Conservation (phyloP, 768 basidiomycete genomes). For the Russula virescens region DNA sequence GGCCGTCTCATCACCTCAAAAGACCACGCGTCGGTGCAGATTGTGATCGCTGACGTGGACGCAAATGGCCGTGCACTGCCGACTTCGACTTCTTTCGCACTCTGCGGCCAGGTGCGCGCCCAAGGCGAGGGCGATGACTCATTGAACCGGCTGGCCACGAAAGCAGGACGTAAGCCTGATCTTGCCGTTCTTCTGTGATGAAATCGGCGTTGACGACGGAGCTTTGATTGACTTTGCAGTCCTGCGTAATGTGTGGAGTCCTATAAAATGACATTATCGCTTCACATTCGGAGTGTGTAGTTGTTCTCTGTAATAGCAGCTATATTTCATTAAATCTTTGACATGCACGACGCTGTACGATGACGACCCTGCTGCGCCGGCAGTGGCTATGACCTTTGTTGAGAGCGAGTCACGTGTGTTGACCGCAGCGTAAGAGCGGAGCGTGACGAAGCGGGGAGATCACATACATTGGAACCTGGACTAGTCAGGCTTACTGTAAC, state of each 20-base stretch:
- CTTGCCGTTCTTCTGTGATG: neutral
- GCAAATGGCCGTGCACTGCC: constrained; percentile 71
- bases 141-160: constrained; percentile 91
- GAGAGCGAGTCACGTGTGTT: neutral
- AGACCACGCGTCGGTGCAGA: constrained; percentile 98
- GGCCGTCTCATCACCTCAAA: constrained; percentile 98
- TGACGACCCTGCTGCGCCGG: too few relatives aligned
- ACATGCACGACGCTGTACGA: too few relatives aligned
- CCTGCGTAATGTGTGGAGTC: constrained; percentile 94
- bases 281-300: constrained; percentile 7
- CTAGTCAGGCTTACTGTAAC: too few relatives aligned
- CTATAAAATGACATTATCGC: constrained; percentile 68
- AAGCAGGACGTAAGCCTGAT: constrained; percentile 78
- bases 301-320: constrained; percentile 10
- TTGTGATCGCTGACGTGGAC: constrained; percentile 93
- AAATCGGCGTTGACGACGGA: neutral
- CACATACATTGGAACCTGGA: too few relatives aligned
- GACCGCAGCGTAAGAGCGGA: neutral
- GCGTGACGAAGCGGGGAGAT: too few relatives aligned
- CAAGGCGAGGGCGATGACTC: constrained; percentile 97
- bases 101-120: constrained; percentile 90
- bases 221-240: constrained; percentile 43
- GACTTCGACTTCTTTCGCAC: constrained; percentile 87
- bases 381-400: too few relatives aligned
- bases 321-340: neutral